Conservation (phyloP, 495 filamentous ascomycete species). For the Chaetomium tenue region DNA sequence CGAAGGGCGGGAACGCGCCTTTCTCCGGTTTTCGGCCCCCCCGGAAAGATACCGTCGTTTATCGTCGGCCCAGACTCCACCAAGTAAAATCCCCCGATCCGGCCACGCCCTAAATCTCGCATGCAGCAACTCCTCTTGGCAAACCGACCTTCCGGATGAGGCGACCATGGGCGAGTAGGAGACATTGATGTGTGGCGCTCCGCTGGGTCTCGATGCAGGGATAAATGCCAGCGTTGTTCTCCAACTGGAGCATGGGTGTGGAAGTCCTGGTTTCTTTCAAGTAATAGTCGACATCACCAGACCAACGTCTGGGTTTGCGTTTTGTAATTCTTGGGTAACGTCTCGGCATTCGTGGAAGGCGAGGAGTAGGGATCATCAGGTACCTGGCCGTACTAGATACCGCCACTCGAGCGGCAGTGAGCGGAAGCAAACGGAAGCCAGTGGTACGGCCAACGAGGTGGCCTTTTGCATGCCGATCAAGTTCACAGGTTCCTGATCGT, state of each 20-base stretch:
- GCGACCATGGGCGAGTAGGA: neutral
- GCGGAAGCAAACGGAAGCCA: constrained; percentile 6
- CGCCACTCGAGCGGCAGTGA: neutral
- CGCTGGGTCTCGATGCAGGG: neutral
- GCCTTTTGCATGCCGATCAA: constrained; percentile 6
- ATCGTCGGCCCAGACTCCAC: constrained; percentile 18
- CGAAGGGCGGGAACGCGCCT: neutral
- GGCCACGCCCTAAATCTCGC: neutral
- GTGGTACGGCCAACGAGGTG: constrained; percentile 10
- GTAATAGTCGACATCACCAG: constrained; percentile 26
- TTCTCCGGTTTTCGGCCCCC: constrained; percentile 19
- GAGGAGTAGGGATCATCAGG: neutral
- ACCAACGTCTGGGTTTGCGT: constrained; percentile 11
- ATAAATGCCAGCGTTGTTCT: neutral
- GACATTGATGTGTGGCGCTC: constrained; percentile 4
- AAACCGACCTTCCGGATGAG: constrained; percentile 18
- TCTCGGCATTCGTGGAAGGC: constrained; percentile 2
- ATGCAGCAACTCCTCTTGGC: constrained; percentile 4
- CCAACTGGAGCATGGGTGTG: constrained; percentile 1
- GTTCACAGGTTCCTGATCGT: constrained; percentile 8
- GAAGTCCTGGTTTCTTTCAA: constrained; percentile 10
- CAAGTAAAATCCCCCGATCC: constrained; percentile 4
- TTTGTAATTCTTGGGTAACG: constrained; percentile 16
- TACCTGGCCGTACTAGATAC: neutral
- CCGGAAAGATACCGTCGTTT: constrained; percentile 16